Evolutionary conservation across 352 stramenopile genomes (phyloP).

Genomic region (Phytophthora melonis): DNA sequence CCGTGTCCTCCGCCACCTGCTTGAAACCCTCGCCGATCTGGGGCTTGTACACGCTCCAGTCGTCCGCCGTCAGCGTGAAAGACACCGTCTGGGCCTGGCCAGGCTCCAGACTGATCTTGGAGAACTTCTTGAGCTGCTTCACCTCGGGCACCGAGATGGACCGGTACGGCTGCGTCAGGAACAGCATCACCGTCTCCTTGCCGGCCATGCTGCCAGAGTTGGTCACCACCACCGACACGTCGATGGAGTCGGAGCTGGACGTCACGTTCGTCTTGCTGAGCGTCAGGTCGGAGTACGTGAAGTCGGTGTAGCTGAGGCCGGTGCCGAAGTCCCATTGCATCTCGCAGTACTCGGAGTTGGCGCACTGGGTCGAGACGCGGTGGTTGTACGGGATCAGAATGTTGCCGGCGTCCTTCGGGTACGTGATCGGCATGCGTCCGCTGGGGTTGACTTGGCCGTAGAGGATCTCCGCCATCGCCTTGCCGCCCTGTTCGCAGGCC

Average conservation of each 20-base stretch:
- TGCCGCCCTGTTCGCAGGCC: neutral
- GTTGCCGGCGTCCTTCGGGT: neutral
- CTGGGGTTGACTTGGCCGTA: neutral
- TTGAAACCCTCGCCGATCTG: conserved; percentile 3
- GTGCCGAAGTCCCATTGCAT: neutral
- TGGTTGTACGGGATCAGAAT: neutral
- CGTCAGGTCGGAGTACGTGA: neutral
- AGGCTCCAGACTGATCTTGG: conserved; percentile 42
- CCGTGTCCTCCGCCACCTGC: neutral
- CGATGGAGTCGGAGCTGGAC: neutral
- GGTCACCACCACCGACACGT: neutral
- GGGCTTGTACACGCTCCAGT: neutral
- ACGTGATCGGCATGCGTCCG: conserved; percentile 1
- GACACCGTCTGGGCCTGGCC: neutral
- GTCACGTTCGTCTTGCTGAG: neutral
- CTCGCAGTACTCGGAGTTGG: conserved; percentile 20
- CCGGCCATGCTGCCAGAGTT: conserved; percentile 65
- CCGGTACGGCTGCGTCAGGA: conserved; percentile 72
- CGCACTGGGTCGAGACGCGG: neutral
- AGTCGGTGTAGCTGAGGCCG: neutral
- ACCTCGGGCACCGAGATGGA: conserved; percentile 72
- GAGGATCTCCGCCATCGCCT: neutral
- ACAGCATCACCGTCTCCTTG: conserved; percentile 81
- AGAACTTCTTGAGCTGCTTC: conserved; percentile 84
- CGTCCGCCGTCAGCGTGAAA: neutral